Percentiles rank a stretch among this genome's conserved stretches.
Conservation (phyloP, 73 alveolate genomes). For the Uronychia setigera region DNA sequence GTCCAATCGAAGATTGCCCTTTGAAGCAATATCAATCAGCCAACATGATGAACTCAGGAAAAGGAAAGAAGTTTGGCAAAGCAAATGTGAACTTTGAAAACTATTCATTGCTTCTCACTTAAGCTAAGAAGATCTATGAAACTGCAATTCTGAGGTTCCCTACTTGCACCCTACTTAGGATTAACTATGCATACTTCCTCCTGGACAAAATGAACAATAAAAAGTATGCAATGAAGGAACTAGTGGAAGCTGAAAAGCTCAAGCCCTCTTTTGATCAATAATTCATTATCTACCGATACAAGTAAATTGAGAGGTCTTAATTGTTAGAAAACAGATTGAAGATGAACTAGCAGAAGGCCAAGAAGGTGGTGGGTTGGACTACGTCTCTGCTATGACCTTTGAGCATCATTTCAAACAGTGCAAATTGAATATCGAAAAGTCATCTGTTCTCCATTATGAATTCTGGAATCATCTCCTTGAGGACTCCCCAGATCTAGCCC, state of each 20-base stretch:
- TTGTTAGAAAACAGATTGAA: constrained; percentile 63
- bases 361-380: constrained; percentile 85
- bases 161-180: constrained; percentile 75
- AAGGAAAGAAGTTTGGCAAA: not conserved
- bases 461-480: constrained; percentile 90
- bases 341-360: constrained; percentile 75
- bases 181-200: constrained; percentile 86
- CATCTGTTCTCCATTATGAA: constrained; percentile 81
- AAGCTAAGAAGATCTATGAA: constrained; percentile 81
- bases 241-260: constrained; percentile 75
- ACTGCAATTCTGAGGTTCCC: constrained; percentile 89
- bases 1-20: constrained; percentile 86
- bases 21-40: constrained; percentile 42
- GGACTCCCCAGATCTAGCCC: constrained; percentile 84
- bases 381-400: constrained; percentile 81
- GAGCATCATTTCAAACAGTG: constrained; percentile 74
- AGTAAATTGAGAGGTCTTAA: not conserved
- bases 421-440: constrained; percentile 71
- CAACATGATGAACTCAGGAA: not conserved
- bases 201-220: constrained; percentile 87
- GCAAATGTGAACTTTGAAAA: constrained; percentile 16
- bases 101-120: constrained; percentile 58
- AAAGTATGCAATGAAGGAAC: constrained; percentile 82
- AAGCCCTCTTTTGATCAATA: constrained; percentile 87
- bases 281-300: constrained; percentile 81